These are phyloP conservation scores for Penicillium sumatraense DNA, from an alignment of 2,329 filamentous ascomycete species.

Conservation along the genomic window DNA sequence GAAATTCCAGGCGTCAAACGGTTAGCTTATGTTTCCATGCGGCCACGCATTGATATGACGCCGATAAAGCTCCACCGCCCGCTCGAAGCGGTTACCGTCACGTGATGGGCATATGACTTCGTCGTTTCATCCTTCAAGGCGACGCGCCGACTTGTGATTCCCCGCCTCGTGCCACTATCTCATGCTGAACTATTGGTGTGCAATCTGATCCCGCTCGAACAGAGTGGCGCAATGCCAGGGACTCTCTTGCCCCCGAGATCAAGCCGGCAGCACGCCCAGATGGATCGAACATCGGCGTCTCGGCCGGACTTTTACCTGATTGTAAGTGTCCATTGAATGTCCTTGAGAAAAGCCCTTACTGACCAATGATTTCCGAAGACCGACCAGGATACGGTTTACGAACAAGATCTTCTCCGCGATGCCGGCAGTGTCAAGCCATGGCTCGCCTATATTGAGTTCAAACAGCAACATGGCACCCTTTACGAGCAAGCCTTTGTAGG, in stretches of 20 bases:
- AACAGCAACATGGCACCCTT: constrained; percentile 80
- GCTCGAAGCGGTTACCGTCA: constrained; percentile 23
- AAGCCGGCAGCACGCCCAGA: constrained; percentile 48
- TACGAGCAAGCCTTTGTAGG: constrained; percentile 80
- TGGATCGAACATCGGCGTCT: constrained; percentile 47
- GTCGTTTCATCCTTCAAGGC: constrained; percentile 28
- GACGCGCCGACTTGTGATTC: constrained; percentile 31
- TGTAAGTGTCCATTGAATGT: constrained; percentile 36
- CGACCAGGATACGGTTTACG: constrained; percentile 91
- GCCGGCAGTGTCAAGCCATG: constrained; percentile 87
- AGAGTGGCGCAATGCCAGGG: constrained; percentile 55
- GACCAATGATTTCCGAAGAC: constrained; percentile 57
- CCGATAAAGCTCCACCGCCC: constrained; percentile 33
- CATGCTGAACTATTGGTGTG: constrained; percentile 34
- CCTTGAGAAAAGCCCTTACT: constrained; percentile 29
- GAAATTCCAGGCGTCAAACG: constrained; percentile 18
- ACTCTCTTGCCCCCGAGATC: constrained; percentile 53
- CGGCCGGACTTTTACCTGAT: constrained; percentile 52
- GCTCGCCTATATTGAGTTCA: constrained; percentile 92
- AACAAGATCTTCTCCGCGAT: constrained; percentile 91
- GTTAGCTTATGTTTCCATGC: constrained; percentile 15
- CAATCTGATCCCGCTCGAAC: constrained; percentile 40
- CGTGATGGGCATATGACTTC: constrained; percentile 33
- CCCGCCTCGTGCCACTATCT: constrained; percentile 31
- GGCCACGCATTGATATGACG: constrained; percentile 36